Percentiles rank a stretch among this genome's conserved stretches.
Evolutionary conservation across 2,329 filamentous ascomycete genomes (phyloP).

Genomic region (Xylaria digitata): DNA sequence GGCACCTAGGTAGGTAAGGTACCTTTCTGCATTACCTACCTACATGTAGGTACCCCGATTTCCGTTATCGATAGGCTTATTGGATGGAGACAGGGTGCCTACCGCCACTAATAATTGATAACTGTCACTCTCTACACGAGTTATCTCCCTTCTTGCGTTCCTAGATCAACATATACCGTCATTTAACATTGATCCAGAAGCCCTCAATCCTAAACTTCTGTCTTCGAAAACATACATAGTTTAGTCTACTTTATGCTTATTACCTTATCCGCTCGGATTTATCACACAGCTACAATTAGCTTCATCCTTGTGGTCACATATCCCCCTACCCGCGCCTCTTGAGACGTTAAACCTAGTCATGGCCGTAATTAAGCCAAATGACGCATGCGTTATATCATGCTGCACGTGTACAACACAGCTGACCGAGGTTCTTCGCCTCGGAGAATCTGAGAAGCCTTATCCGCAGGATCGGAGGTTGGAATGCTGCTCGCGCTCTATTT

Average conservation of each 20-base stretch:
- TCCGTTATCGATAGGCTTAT: too few relatives aligned
- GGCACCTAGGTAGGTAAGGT: too few relatives aligned
- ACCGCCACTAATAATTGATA: not conserved
- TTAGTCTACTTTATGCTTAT: conserved; percentile 6
- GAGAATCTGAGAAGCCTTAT: conserved; percentile 70
- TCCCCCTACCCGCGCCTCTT: not conserved
- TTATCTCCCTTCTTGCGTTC: not conserved
- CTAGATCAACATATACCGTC: not conserved
- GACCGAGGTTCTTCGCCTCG: conserved; percentile 62
- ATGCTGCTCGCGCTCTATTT: conserved; percentile 79
- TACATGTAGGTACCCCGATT: not conserved
- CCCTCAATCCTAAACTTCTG: not conserved
- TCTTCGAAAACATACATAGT: not conserved
- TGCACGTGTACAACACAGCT: conserved; percentile 77
- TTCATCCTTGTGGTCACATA: not conserved
- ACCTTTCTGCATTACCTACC: too few relatives aligned
- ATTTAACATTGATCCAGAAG: too few relatives aligned
- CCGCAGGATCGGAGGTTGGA: conserved; percentile 69
- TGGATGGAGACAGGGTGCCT: too few relatives aligned
- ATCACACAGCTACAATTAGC: not conserved
- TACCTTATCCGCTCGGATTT: not conserved
- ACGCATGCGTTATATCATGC: conserved; percentile 60
- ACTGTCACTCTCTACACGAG: not conserved
- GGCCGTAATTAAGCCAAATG: conserved; percentile 39
- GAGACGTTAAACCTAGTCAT: conserved; percentile 26